Percentiles rank a stretch among this genome's conserved stretches.
These are phyloP conservation scores for Cyberlindnera petersonii DNA, from an alignment of 805 yeast genomes.

Conservation along the genomic window DNA sequence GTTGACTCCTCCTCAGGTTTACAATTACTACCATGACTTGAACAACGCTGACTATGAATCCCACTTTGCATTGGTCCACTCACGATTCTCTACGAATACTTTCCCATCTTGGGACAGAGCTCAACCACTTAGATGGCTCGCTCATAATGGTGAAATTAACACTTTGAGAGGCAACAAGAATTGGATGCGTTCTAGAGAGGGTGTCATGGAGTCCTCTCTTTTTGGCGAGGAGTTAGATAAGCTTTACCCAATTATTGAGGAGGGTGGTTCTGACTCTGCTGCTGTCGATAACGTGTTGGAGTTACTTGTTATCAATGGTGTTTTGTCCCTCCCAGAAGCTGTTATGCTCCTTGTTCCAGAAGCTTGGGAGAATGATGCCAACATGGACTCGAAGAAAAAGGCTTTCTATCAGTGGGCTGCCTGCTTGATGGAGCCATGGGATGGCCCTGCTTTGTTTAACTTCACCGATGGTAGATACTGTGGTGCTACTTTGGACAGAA, in stretches of 20 bases:
- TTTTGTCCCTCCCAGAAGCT: slow-evolving; percentile 90
- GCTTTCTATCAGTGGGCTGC: slow-evolving; percentile 99
- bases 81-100: slow-evolving; percentile 95
- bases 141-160: slow-evolving; percentile 98
- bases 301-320: slow-evolving; percentile 86
- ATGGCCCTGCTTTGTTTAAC: slow-evolving; percentile 96
- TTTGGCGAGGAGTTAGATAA: slow-evolving; percentile 91
- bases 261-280: slow-evolving; percentile 98
- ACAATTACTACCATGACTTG: slow-evolving; percentile 89
- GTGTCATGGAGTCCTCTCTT: slow-evolving; percentile 82
- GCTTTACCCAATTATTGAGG: slow-evolving; percentile 92
- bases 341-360: slow-evolving; percentile 96
- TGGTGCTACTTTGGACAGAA: slow-evolving; percentile 97
- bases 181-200: slow-evolving; percentile 99
- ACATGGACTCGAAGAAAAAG: slow-evolving; percentile 85
- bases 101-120: slow-evolving; percentile 99
- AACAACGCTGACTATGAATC: slow-evolving; percentile 89
- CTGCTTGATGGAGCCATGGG: slow-evolving; percentile 99
- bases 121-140: slow-evolving; percentile 95
- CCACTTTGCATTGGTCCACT: slow-evolving; percentile 94
- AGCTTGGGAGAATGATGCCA: slow-evolving; percentile 89
- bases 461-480: slow-evolving; percentile 97
- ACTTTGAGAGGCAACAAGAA: slow-evolving; percentile 96
- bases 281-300: slow-evolving; percentile 96
- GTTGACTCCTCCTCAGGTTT: slow-evolving; percentile 93